Evolutionary conservation across 306 rosid species (phyloP).

Genomic region (Sphenostylis stenocarpa): DNA sequence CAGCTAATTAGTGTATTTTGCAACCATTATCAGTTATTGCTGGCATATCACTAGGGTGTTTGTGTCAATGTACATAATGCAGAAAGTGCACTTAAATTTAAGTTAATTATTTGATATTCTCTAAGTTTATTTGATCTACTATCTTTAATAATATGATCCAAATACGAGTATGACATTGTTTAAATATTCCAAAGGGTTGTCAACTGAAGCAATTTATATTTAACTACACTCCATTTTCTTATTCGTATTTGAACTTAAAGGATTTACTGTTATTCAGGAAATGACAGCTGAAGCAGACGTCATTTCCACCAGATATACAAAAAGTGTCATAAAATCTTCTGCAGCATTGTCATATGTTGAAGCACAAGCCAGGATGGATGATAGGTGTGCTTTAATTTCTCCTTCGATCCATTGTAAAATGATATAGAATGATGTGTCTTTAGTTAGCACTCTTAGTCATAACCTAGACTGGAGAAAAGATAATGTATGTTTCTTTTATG

Average conservation of each 20-base stretch:
- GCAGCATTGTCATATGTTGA: conserved; percentile 95
- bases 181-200: conserved; percentile 13
- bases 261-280: conserved; percentile 64
- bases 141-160: conserved; percentile 11
- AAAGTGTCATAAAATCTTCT: conserved; percentile 83
- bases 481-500: background rate
- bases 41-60: background rate
- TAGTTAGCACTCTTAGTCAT: background rate
- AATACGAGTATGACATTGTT: background rate
- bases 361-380: conserved; percentile 99
- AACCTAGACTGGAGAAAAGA: conserved; percentile 13
- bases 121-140: background rate
- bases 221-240: background rate
- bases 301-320: conserved; percentile 73
- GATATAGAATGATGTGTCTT: conserved; percentile 9
- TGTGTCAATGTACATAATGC: background rate
- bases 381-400: conserved; percentile 62
- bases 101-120: background rate
- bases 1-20: background rate
- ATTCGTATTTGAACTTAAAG: background rate
- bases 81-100: background rate
- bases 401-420: conserved; percentile 8
- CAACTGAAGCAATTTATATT: conserved; percentile 24
- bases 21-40: background rate
- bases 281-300: conserved; percentile 95